Evolutionary conservation across 2,329 filamentous ascomycete genomes (phyloP).

Genomic region (Gliomastix tumulicola): DNA sequence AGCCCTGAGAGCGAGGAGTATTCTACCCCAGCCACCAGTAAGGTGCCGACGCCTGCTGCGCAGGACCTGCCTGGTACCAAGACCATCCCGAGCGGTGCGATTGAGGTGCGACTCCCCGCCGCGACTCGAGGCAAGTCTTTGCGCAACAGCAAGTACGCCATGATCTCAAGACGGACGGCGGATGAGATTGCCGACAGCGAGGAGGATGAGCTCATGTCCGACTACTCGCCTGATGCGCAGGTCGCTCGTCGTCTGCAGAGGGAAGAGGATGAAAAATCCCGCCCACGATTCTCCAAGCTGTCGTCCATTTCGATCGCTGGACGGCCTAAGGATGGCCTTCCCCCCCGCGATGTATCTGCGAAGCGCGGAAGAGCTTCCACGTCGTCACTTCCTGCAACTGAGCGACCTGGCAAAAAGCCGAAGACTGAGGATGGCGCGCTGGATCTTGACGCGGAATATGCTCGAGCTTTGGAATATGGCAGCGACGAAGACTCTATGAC

Average conservation of each 20-base stretch:
- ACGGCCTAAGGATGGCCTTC: too few species aligned
- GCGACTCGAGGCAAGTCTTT: too few species aligned
- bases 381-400: constrained; percentile 6
- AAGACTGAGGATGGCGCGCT: constrained; percentile 14
- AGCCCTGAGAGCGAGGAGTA: constrained; percentile 21
- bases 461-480: constrained; percentile 12
- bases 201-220: constrained; percentile 14
- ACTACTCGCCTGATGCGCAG: constrained; percentile 15
- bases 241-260: constrained; percentile 25
- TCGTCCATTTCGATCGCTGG: not conserved
- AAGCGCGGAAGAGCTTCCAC: constrained; percentile 18
- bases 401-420: constrained; percentile 19
- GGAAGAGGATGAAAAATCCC: constrained; percentile 18
- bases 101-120: too few species aligned
- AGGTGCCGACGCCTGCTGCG: constrained; percentile 23
- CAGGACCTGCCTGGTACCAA: constrained; percentile 8
- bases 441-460: constrained; percentile 22
- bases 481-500: constrained; percentile 2
- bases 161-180: constrained; percentile 35
- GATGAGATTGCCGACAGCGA: constrained; percentile 34
- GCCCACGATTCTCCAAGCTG: not conserved
- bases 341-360: too few species aligned
- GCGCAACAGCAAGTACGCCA: constrained; percentile 37
- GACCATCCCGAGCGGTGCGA: too few species aligned
- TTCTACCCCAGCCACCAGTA: constrained; percentile 28